Percentiles rank a stretch among this genome's conserved stretches.
These are phyloP conservation scores for Diaporthe longicolla DNA, from an alignment of 2,329 filamentous ascomycete species.

Conservation along the genomic window DNA sequence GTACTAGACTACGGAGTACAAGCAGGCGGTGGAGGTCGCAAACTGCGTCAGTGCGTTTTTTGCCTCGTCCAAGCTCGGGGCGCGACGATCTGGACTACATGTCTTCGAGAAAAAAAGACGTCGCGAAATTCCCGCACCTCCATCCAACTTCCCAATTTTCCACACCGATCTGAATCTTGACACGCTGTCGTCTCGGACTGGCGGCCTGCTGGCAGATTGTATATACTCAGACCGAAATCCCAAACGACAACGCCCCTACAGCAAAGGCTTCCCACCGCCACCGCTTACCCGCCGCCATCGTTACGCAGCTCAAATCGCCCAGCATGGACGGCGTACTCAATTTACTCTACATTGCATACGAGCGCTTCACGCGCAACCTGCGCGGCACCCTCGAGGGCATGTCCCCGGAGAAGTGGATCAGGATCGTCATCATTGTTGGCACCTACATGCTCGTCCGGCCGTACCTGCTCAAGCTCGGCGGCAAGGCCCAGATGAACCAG, in stretches of 20 bases:
- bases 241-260: not conserved
- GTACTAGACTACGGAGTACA: too few species aligned
- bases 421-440: conserved; percentile 79
- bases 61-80: conserved; percentile 21
- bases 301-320: conserved; percentile 19
- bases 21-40: not conserved
- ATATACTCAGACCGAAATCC: not conserved
- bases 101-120: conserved; percentile 7
- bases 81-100: conserved; percentile 27
- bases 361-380: conserved; percentile 64
- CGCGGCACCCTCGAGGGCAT: conserved; percentile 64
- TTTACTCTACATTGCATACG: conserved; percentile 45
- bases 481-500: conserved; percentile 73
- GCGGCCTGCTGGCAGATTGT: conserved; percentile 2
- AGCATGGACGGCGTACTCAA: conserved; percentile 49
- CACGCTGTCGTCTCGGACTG: conserved; percentile 10
- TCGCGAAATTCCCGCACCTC: conserved; percentile 32
- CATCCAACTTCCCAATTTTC: not conserved
- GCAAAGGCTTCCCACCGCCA: not conserved
- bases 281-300: not conserved
- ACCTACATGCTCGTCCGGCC: conserved; percentile 82
- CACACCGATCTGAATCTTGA: conserved; percentile 2
- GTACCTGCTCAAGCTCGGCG: conserved; percentile 78
- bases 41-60: conserved; percentile 31
- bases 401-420: conserved; percentile 71